A percentile compares a stretch with the other conserved stretches of the same genome.
These are phyloP conservation scores for Saccharomyces pastorianus DNA, from an alignment of 1,139 yeast species.

Conservation along the genomic window DNA sequence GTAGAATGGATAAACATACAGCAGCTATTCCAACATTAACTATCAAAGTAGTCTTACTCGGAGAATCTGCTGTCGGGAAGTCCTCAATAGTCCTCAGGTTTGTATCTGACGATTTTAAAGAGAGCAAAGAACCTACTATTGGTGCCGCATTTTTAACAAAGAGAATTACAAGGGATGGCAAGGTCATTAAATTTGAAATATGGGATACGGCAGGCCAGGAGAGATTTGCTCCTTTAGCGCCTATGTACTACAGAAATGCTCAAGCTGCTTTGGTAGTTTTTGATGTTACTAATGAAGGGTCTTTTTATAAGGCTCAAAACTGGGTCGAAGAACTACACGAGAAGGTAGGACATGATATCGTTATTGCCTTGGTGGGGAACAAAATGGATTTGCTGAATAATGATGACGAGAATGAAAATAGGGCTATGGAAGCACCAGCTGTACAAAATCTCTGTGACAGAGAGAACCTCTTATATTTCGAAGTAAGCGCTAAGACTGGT, in stretches of 20 bases:
- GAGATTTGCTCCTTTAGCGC: constrained; percentile 91
- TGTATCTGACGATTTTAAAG: constrained; percentile 93
- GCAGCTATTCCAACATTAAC: constrained; percentile 46
- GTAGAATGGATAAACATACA: constrained; percentile 30
- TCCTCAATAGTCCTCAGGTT: constrained; percentile 87
- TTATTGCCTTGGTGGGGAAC: constrained; percentile 91
- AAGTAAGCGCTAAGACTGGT: constrained; percentile 93
- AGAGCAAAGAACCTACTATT: constrained; percentile 92
- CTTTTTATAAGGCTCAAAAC: constrained; percentile 92
- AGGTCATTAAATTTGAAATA: constrained; percentile 89
- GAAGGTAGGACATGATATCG: constrained; percentile 84
- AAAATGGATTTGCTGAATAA: constrained; percentile 59
- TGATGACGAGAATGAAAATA: constrained; percentile 31
- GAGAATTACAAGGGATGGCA: constrained; percentile 81
- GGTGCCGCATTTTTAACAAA: constrained; percentile 97
- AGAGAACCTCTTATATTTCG: constrained; percentile 83
- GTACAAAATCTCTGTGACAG: constrained; percentile 75
- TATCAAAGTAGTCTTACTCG: constrained; percentile 69
- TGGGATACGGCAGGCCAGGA: constrained; percentile 99
- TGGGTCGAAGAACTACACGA: constrained; percentile 97
- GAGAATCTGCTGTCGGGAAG: constrained; percentile 98
- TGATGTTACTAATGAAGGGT: constrained; percentile 92
- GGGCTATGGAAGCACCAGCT: constrained; percentile 83
- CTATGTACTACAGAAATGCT: constrained; percentile 96
- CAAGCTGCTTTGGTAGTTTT: constrained; percentile 96